phyloP scores from a whole-genome alignment of 805 yeast species.

The Saccharomyces mikatae region DNA sequence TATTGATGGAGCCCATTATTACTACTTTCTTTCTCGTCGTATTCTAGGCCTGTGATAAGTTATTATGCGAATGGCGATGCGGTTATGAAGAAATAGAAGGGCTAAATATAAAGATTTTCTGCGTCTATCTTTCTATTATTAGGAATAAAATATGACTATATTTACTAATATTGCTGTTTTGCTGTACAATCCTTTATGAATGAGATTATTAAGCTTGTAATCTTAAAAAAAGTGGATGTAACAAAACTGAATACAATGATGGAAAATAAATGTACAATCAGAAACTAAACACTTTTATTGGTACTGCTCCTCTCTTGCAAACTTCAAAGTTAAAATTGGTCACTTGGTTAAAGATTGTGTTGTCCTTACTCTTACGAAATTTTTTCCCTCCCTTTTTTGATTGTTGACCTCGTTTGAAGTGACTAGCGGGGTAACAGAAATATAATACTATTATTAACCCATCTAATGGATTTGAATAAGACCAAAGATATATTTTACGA shows the following conservation, averaged over 20 bases:
- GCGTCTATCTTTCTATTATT: neutral
- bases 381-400: neutral
- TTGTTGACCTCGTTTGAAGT: neutral
- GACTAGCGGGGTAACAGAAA: neutral
- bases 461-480: neutral
- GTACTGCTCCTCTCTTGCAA: neutral
- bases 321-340: neutral
- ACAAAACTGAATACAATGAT: neutral
- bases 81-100: neutral
- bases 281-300: neutral
- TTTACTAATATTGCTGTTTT: neutral
- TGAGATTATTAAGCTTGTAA: neutral
- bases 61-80: neutral
- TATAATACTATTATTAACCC: neutral
- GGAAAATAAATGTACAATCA: neutral
- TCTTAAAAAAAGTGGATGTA: neutral
- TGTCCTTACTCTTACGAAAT: neutral
- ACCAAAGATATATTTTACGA: neutral
- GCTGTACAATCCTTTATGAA: neutral
- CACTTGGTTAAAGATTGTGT: neutral
- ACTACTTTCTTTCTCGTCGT: neutral
- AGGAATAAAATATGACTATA: neutral
- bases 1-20: neutral
- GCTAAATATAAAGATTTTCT: neutral
- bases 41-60: neutral